Evolutionary conservation across 225 moss, liverwort and hornwort genomes (phyloP), one percentile per base, ranked within the genome.

Genomic region (Sphagnum contortum): DNA sequence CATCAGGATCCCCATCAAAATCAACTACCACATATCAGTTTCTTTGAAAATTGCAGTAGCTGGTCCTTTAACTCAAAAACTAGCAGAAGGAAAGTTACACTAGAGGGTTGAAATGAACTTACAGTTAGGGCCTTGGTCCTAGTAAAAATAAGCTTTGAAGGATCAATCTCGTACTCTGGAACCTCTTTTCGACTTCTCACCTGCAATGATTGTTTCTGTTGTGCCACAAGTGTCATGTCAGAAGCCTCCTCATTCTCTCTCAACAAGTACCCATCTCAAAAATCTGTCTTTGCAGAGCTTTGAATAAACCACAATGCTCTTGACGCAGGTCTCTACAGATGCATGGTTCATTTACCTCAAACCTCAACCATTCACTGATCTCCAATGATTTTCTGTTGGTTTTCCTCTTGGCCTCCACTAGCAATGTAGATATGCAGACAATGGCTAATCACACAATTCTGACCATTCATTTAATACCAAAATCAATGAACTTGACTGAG

Each of bases 141-240:
- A 3, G 63, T 66, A 61, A 83, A 81, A 65, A 64, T 54, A 56
- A 94, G 72, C 45, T 80, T 84, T 11, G 63, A 29, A 63, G 80
- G 89, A 64, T 80, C 67, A 59, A 94, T 89, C 74, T 94, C 94
- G 60, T 94, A 94, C 73, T 94, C 94, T 4, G 94, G 94, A 63
- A 91, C 81, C 54, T 85, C 66, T 62, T 69, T 78, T 57, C 66
- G 65, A 62, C 86, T 85, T 57, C 84, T 75, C 57, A 89, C 91
- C 55, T 87, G 84, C 88, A 91, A 87, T 45, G 87, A 76, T 3
- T 87, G 83, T 68, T 79, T 80, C 69, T 87, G 84, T 2, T 55
- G 54, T 12, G 68, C 55, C 57, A 57, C 49, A 77, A 57, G n/a
- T 49, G 68, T 59, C 56, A 52, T 58, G 65, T 80, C 73, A 84